phyloP scores from a whole-genome alignment of 129 eudicot species.

The Chrysanthemum lavandulifolium region DNA sequence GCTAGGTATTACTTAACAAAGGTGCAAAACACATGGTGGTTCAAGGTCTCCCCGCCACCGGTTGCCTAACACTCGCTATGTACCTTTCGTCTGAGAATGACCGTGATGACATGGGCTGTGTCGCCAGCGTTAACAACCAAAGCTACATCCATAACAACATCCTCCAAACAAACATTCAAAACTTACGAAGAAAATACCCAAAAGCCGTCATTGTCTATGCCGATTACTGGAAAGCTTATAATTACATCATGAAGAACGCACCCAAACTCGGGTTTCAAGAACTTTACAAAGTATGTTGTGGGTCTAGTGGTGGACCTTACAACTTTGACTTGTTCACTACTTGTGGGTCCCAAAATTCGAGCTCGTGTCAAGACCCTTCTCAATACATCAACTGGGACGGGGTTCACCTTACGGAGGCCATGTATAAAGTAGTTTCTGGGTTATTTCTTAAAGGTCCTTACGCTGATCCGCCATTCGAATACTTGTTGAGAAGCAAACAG shows the following conservation, averaged over 20 bases:
- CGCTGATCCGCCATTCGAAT: slow-evolving; percentile 45
- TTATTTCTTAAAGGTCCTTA: slow-evolving; percentile 46
- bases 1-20: slow-evolving; percentile 54
- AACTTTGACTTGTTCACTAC: slow-evolving; percentile 38
- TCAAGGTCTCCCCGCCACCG: slow-evolving; percentile 77
- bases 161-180: slow-evolving; percentile 45
- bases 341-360: slow-evolving; percentile 59
- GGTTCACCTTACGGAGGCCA: slow-evolving; percentile 78
- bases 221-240: slow-evolving; percentile 61
- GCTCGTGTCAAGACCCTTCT: slow-evolving; percentile 56
- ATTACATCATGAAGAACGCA: slow-evolving; percentile 36
- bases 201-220: slow-evolving; percentile 54
- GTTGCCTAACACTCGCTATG: slow-evolving; percentile 71
- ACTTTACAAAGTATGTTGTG: slow-evolving; percentile 72
- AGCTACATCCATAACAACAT: slow-evolving; percentile 50
- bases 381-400: slow-evolving; percentile 83
- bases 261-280: slow-evolving; percentile 57
- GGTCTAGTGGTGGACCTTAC: slow-evolving; percentile 50
- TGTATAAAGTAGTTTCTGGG: slow-evolving; percentile 54
- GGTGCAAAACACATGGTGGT: slow-evolving; percentile 75
- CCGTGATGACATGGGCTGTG: slow-evolving; percentile 63
- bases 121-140: slow-evolving; percentile 43
- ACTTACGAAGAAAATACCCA: slow-evolving; percentile 48
- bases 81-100: slow-evolving; percentile 35
- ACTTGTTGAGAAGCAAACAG: slow-evolving; percentile 41